Percentiles rank a stretch among this genome's conserved stretches.
phyloP scores from a whole-genome alignment of 2,329 filamentous ascomycete genomes.

The Epichloe sp. region DNA sequence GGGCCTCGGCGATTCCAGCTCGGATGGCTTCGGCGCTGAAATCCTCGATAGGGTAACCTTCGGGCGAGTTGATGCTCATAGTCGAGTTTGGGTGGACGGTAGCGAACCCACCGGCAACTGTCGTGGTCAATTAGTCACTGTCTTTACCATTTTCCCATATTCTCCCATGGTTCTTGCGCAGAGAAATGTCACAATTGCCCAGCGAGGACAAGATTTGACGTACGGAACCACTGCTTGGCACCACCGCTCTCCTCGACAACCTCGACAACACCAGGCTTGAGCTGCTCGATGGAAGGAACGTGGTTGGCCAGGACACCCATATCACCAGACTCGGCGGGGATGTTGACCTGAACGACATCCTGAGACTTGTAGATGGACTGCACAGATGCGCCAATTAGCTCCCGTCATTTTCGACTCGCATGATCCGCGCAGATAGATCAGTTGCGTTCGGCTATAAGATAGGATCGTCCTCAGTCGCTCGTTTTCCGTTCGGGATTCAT shows the following conservation, averaged over 20 bases:
- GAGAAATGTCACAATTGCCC: background rate
- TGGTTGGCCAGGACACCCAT: slow-evolving; percentile 99
- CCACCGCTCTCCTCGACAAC: slow-evolving; percentile 83
- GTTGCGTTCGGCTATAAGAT: slow-evolving; percentile 13
- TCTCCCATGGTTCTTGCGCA: background rate
- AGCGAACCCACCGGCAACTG: slow-evolving; percentile 94
- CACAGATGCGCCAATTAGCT: slow-evolving; percentile 37
- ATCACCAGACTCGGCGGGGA: slow-evolving; percentile 93
- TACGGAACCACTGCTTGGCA: slow-evolving; percentile 98
- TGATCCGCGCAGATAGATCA: slow-evolving; percentile 7
- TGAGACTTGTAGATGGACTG: slow-evolving; percentile 59
- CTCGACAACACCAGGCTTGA: slow-evolving; percentile 93
- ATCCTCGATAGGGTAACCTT: slow-evolving; percentile 88
- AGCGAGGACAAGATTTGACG: slow-evolving; percentile 24
- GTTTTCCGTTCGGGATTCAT: slow-evolving; percentile 29
- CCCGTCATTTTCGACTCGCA: slow-evolving; percentile 11
- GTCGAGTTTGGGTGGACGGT: slow-evolving; percentile 89
- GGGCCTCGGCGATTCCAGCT: slow-evolving; percentile 83
- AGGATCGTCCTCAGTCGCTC: slow-evolving; percentile 8
- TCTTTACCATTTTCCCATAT: background rate
- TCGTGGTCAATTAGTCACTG: slow-evolving; percentile 6
- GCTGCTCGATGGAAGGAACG: slow-evolving; percentile 96
- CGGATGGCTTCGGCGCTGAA: slow-evolving; percentile 87
- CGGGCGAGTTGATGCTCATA: slow-evolving; percentile 97
- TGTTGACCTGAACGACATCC: slow-evolving; percentile 88